Base-by-base conservation (phyloP, 192 early-diverging fungal species). In the Chytriomyces sp. region DNA sequence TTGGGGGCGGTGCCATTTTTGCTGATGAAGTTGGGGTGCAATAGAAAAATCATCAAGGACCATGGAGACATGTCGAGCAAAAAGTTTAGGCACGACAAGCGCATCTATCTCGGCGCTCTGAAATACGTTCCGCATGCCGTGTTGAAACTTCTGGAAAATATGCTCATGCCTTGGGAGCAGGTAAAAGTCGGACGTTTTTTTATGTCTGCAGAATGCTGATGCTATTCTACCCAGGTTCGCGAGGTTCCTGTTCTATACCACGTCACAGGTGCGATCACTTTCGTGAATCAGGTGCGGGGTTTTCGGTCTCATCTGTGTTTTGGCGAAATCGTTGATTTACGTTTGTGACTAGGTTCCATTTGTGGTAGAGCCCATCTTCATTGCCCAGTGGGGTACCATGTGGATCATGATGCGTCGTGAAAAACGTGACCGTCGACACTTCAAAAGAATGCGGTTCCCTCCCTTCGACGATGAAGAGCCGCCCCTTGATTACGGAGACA, bases 121-220 rank as follows among this genome's bases (percentile, higher is more conserved):
- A 99, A 99, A 83, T 98, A 98, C 82, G 92, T 99, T 16, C 98
- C 98, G 2, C 98, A 99, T 77, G 97, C 98, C 3, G 96, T 99
- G 45, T 82, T 99, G 26, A 99, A 99, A 82, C 88, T 99, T 72
- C 80, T 99, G 75, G 96, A 99, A 80, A 98, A 98, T 78, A 99
- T 99, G 95, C 98, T 96, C n/a, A 98, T 98, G 98, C 97, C 97
- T 1, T 99, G 97, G 97, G 97, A 99, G 85, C 96, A 98, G 76
- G 93, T 91, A 57, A 57, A 13, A n/a, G 53, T n/a, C 13, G 16
- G 20, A 57, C 53, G 35, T 57, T 57, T 57, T 57, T 57, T 57
- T 13, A 57, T 57, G 20, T 35, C 13, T 26, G 0, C 16, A 11
- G 35, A 13, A 7, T 49, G 53, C 6, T 7, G 5, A 61, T 57